Evolutionary conservation across 2,329 filamentous ascomycete genomes (phyloP), one percentile per base, ranked within the genome.

Genomic region (Colletotrichum sp.): DNA sequence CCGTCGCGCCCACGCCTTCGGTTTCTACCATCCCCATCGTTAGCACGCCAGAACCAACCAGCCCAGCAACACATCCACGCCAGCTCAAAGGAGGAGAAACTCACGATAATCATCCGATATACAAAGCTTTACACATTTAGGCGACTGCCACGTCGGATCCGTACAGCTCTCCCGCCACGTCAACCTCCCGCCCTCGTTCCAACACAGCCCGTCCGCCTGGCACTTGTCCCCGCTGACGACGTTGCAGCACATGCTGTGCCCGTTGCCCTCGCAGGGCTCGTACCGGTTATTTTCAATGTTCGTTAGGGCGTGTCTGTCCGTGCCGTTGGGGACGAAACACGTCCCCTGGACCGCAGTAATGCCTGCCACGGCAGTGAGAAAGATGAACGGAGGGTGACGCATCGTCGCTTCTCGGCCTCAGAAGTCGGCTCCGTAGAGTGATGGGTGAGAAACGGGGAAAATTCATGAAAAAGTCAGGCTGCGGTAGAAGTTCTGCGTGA

Each of bases 61-160:
- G 13, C 38, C 10, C 16, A 56, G 24, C 21, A 2, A 21, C 18
- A 24, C 48, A 13, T 9, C 8, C 36, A 38, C 7, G 36, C 8
- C 16, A 13, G 16, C 6, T 18, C 4, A 38, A 18, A 18, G 7
- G 13, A 15, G 36, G 9, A 15, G 38, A 10, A 43, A 48, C 38
- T 4, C 18, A 48, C 38, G 38, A 48, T 48, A 48, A 16, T 48
- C 56, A 18, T 60, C 66, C 1, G 36, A 38, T 2, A 52, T 7
- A n/a, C 78, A 80, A 8, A 80, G 60, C 67, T 78, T 78, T 21
- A 78, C 13, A 65, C 79, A 80, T 18, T 65, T 77, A 2, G 77
- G 78, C 58, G 72, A 74, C 36, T 78, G 21, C 78, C 78, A 80
- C 26, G 79, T 78, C 15, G 70, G 73, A 30, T 80, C 79, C 6